phyloP scores from a whole-genome alignment of 2,329 filamentous ascomycete species.

The Colletotrichum kahawae region DNA sequence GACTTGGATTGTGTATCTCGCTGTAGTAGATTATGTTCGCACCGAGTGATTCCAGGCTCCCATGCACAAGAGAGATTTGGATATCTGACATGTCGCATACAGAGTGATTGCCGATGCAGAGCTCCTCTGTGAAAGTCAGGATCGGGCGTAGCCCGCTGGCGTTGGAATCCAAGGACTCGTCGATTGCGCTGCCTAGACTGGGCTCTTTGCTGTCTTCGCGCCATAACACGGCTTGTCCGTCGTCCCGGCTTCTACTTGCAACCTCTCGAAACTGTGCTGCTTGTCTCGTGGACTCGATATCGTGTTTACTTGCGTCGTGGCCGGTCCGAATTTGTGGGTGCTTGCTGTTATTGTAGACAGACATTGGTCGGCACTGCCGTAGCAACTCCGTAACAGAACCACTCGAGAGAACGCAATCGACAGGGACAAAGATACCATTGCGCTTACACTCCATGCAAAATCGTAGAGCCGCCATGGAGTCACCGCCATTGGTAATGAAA shows the following conservation, averaged over 20 bases:
- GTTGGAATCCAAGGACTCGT: not conserved
- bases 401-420: not conserved
- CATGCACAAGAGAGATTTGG: constrained; percentile 29
- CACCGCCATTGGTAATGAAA: not conserved
- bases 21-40: constrained; percentile 27
- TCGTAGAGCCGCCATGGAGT: not conserved
- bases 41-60: constrained; percentile 20
- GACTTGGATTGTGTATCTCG: constrained; percentile 19
- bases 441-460: not conserved
- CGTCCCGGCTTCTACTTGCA: not conserved
- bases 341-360: not conserved
- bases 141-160: not conserved
- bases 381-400: not conserved
- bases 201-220: not conserved
- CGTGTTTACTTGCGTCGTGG: not conserved
- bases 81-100: constrained; percentile 21
- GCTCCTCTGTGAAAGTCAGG: not conserved
- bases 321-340: not conserved
- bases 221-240: not conserved
- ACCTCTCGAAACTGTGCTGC: not conserved
- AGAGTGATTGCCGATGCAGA: not conserved
- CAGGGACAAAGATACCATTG: not conserved
- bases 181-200: not conserved
- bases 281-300: not conserved
- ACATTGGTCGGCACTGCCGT: not conserved